Conservation (phyloP, 1,139 yeast species). For the Pichia sp. region DNA sequence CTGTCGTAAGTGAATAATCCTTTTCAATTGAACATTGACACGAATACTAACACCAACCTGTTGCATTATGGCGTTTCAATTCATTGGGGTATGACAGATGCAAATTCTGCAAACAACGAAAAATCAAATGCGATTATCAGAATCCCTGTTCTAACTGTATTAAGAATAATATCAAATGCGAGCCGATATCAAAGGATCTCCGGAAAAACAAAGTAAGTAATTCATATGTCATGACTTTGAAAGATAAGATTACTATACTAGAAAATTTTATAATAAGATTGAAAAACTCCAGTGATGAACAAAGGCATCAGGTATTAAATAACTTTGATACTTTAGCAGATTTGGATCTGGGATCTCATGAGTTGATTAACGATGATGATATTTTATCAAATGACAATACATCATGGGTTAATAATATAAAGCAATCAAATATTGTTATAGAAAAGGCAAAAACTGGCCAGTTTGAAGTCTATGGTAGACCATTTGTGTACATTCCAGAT, state of each 20-base stretch:
- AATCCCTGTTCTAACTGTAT: slow-evolving; percentile 8
- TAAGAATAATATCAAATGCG: slow-evolving; percentile 4
- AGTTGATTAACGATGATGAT: background rate
- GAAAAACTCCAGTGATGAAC: background rate
- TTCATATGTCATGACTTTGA: slow-evolving; percentile 2
- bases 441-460: slow-evolving; percentile 1
- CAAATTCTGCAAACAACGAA: slow-evolving; percentile 6
- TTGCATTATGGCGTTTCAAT: background rate
- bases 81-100: background rate
- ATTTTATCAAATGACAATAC: background rate
- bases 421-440: background rate
- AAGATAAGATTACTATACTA: background rate
- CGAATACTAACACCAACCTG: background rate
- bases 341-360: background rate
- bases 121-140: slow-evolving; percentile 7
- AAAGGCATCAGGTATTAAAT: slow-evolving; percentile 1
- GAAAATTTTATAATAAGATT: slow-evolving; percentile 1
- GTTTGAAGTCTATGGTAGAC: slow-evolving; percentile 4
- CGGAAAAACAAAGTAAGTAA: slow-evolving; percentile 5
- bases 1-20: too few species aligned
- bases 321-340: background rate
- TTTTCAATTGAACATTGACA: too few species aligned
- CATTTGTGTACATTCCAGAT: slow-evolving; percentile 4
- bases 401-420: too few species aligned
- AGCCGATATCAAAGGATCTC: slow-evolving; percentile 4